Conservation (phyloP, 176 grass and related monocot genomes). For the Cenchrus purpureus region DNA sequence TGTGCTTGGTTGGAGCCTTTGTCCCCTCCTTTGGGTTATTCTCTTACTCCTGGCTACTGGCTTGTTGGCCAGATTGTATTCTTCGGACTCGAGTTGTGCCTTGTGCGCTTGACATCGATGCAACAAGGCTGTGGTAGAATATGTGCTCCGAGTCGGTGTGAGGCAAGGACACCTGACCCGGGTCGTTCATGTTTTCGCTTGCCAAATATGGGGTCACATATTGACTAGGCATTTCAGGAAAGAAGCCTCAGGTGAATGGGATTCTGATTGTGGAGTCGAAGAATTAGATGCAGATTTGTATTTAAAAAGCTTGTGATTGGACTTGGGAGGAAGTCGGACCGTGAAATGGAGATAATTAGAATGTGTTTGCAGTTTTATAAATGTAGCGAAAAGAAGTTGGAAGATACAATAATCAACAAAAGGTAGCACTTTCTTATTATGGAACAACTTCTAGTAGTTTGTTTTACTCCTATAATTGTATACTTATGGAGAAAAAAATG, state of each 20-base stretch:
- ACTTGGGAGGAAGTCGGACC: slow-evolving; percentile 9
- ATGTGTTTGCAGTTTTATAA: background rate
- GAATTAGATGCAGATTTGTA: slow-evolving; percentile 38
- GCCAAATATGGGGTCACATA: slow-evolving; percentile 24
- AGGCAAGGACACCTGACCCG: slow-evolving; percentile 8
- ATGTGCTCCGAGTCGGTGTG: slow-evolving; percentile 31
- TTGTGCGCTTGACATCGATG: slow-evolving; percentile 25
- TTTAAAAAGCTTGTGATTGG: slow-evolving; percentile 36
- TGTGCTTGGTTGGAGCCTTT: slow-evolving; percentile 20
- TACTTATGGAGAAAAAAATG: background rate
- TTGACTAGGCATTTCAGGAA: slow-evolving; percentile 35
- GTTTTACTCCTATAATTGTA: background rate
- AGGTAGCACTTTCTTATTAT: slow-evolving; percentile 4
- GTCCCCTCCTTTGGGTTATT: background rate
- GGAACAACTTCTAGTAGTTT: background rate
- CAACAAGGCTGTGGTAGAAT: slow-evolving; percentile 25
- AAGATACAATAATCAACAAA: background rate
- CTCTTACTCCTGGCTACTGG: background rate
- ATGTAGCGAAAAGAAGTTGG: background rate
- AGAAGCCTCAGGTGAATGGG: slow-evolving; percentile 23
- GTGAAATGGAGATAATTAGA: slow-evolving; percentile 27
- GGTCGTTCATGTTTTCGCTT: slow-evolving; percentile 29
- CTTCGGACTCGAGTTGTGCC: background rate
- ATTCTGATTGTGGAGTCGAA: slow-evolving; percentile 30
- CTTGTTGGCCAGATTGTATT: background rate